Evolutionary conservation across 768 basidiomycete species (phyloP).

Genomic region (Tephrocybe sp.): DNA sequence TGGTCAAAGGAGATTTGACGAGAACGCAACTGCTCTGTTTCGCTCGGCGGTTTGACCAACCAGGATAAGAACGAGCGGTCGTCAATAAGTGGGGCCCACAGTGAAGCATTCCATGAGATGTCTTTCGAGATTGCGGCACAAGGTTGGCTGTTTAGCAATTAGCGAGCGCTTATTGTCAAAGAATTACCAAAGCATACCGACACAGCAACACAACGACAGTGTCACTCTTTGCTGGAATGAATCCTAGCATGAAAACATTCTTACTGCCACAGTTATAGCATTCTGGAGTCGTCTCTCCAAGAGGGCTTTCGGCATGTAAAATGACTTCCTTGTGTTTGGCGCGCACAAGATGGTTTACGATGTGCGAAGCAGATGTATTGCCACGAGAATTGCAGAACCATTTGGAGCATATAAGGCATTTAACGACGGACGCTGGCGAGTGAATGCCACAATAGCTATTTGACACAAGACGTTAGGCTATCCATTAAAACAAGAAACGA

Average conservation of each 20-base stretch:
- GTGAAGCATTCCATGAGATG: constrained; percentile 96
- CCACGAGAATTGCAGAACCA: constrained; percentile 99
- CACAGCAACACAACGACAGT: constrained; percentile 97
- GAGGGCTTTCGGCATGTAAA: constrained; percentile 88
- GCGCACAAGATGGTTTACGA: constrained; percentile 98
- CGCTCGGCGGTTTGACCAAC: constrained; percentile 96
- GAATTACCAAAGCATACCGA: constrained; percentile 56
- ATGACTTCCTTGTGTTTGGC: constrained; percentile 99
- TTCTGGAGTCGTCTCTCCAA: constrained; percentile 97
- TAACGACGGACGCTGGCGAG: constrained; percentile 95
- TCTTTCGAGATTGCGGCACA: constrained; percentile 97
- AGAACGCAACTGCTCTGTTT: constrained; percentile 93
- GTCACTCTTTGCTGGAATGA: constrained; percentile 98
- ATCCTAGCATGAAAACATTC: constrained; percentile 99
- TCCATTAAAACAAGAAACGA: constrained; percentile 8
- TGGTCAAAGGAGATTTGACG: constrained; percentile 96
- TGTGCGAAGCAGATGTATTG: constrained; percentile 97
- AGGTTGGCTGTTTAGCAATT: constrained; percentile 69
- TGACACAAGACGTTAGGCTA: constrained; percentile 15
- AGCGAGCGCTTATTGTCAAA: constrained; percentile 5
- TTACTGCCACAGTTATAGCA: constrained; percentile 99
- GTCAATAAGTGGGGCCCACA: constrained; percentile 98
- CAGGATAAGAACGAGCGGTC: constrained; percentile 99
- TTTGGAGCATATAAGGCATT: constrained; percentile 86
- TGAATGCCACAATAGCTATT: constrained; percentile 96